Base-by-base conservation (phyloP, 805 yeast species). In the Candida ponderosae region DNA sequence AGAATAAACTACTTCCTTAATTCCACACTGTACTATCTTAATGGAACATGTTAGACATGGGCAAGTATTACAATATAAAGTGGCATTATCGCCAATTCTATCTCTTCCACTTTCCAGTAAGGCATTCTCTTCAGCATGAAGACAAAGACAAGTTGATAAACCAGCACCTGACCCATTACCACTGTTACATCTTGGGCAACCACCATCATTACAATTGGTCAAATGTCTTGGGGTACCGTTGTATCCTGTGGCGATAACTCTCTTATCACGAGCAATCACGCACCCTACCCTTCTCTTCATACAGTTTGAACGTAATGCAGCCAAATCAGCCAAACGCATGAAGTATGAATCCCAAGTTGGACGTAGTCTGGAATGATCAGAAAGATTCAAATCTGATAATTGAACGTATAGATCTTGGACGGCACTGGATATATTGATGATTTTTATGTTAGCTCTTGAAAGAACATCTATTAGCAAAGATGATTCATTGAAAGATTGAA, bases 201-300 rank as follows among this genome's bases (percentile, higher is more conserved):
- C 99, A 18, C 98, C 98, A 49, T 87, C 90, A 52, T 86, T 89
- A 61, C 99, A 93, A 51, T 93, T 93, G 19, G 68, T 65, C 50
- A 87, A 62, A 41, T 88, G 85, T 31, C 96, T 70, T 10, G 99
- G 97, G 0, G 99, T 93, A 2, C 99, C 99, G 52, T 93, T 93
- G 60, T 93, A 93, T 0, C 99, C 99, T 0, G 99, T 93, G 3
- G 97, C 93, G 19, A 93, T 72, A 20, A 93, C 95, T 39, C 97
- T 67, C 29, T 75, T 76, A 33, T 85, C 93, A 37, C 87, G 71
- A 3, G 87, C 96, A 15, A 93, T 74, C 8, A 93, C 97, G 60
- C 97, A 90, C 0, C 99, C 99, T 3, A 93, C 99, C 37, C 95
- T 70, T 41, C 99, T 66, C 59, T 93, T 93, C 97, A 93, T 93